phyloP scores from a whole-genome alignment of 495 filamentous ascomycete genomes.

The Venustampulla echinocandica region DNA sequence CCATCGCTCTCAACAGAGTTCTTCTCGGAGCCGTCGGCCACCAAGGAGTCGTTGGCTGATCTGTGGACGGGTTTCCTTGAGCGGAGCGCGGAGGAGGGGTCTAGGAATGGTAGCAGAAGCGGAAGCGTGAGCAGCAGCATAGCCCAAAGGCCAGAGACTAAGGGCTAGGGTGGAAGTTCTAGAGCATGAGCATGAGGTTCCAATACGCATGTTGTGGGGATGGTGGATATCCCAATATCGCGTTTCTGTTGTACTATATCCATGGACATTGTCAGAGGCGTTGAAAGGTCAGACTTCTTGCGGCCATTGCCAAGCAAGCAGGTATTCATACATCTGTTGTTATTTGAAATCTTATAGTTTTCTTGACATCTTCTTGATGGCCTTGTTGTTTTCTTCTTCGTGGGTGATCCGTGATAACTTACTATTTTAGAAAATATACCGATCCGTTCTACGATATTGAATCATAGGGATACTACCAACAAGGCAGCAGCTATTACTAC shows the following conservation, averaged over 20 bases:
- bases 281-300: background rate
- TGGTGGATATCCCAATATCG: conserved; percentile 2
- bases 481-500: too few species aligned
- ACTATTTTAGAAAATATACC: too few species aligned
- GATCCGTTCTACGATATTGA: too few species aligned
- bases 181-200: background rate
- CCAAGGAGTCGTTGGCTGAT: conserved; percentile 75
- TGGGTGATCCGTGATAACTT: background rate
- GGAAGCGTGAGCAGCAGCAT: conserved; percentile 21
- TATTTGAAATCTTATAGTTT: conserved; percentile 5
- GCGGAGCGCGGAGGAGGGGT: conserved; percentile 59
- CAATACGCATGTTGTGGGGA: background rate
- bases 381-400: too few species aligned
- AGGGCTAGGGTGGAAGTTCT: conserved; percentile 10
- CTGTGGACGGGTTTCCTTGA: conserved; percentile 89
- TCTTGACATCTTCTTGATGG: too few species aligned
- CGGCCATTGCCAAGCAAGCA: conserved; percentile 10
- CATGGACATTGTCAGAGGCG: conserved; percentile 16
- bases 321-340: conserved; percentile 11
- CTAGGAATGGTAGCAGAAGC: conserved; percentile 15
- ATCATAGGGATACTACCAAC: too few species aligned
- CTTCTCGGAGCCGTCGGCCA: conserved; percentile 49
- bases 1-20: conserved; percentile 67
- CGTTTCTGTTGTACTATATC: conserved; percentile 13
- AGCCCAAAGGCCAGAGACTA: conserved; percentile 19